Evolutionary conservation across 192 early-diverging fungal genomes (phyloP).

Genomic region (Dissophora ornata): DNA sequence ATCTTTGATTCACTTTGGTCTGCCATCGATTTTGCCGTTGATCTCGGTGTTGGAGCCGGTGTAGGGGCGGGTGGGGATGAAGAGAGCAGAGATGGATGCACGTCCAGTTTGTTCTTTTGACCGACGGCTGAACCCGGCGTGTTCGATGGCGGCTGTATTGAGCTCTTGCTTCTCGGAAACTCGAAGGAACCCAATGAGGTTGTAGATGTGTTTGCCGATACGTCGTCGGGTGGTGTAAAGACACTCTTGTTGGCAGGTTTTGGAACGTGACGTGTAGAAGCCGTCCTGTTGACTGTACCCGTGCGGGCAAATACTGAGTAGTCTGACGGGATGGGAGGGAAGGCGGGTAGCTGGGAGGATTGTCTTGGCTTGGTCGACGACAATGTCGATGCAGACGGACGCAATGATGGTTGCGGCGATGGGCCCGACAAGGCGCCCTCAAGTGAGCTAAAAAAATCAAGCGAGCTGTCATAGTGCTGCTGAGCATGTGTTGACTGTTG

Average conservation of each 20-base stretch:
- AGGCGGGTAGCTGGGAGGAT: conserved; percentile 3
- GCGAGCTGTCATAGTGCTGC: conserved; percentile 22
- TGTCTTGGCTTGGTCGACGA: neutral
- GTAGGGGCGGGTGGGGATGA: neutral
- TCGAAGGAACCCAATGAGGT: neutral
- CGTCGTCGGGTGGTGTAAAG: neutral
- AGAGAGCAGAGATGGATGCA: neutral
- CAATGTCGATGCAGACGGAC: conserved; percentile 5
- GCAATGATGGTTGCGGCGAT: conserved; percentile 1
- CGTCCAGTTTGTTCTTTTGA: neutral
- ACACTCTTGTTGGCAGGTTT: neutral
- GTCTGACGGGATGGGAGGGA: conserved; percentile 2
- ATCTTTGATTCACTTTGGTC: neutral
- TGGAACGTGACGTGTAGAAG: neutral
- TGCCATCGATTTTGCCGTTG: no score
- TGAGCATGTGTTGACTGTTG: conserved; percentile 10
- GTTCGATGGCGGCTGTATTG: no score
- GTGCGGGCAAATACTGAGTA: conserved; percentile 22
- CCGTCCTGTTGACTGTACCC: neutral
- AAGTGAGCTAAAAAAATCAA: conserved; percentile 35
- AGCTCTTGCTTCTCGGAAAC: neutral
- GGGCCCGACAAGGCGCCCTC: conserved; percentile 7
- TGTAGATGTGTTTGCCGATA: neutral
- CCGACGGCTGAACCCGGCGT: neutral
- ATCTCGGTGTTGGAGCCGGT: no score